Evolutionary conservation across 2,329 filamentous ascomycete species (phyloP), one percentile per base, ranked within the genome.

Genomic region (Sporothrix globosa): DNA sequence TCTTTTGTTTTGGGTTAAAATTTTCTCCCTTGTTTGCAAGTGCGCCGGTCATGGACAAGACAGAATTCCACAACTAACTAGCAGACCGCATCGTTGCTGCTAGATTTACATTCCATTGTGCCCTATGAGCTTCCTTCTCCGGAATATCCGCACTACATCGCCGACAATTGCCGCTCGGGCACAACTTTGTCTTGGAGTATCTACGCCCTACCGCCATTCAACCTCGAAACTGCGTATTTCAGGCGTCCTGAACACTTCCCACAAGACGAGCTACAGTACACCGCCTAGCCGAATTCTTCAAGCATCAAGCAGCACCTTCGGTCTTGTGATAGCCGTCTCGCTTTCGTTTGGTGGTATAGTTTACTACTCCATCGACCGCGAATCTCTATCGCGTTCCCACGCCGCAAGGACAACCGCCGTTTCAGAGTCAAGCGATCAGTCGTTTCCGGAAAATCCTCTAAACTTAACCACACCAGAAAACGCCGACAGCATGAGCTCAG

Each of bases 401-500:
- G 39, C 52, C 21, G 34, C 50, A 21, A 17, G 4, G 3, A n/a
- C 48, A 10, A 27, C 24, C 4, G 9, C 48, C 5, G 39, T 13
- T 34, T 4, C 17, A 7, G 27, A n/a, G 11, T 2, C 11, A n/a
- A 24, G 41, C 48, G 6, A 46, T 21, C n/a, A 39, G 10, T 11
- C 10, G 14, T 4, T 11, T 9, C 5, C n/a, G n/a, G 10, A 48
- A 30, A 41, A 34, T 27, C 17, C 19, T 10, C 9, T 44, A 17
- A 13, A 13, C 30, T 27, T 14, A 3, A 2, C 6, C 21, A 48
- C 24, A 13, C 17, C n/a, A 21, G 53, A 61, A 56, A 44, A 21
- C 27, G 11, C 71, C 27, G 71, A 70, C 67, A 50, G 70, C 4
- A 74, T 74, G 72, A 41, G 76, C 30, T 75, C 76, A 41, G 80